Conservation (phyloP, 2,329 filamentous ascomycete genomes). For the Fusarium oligoseptatum region DNA sequence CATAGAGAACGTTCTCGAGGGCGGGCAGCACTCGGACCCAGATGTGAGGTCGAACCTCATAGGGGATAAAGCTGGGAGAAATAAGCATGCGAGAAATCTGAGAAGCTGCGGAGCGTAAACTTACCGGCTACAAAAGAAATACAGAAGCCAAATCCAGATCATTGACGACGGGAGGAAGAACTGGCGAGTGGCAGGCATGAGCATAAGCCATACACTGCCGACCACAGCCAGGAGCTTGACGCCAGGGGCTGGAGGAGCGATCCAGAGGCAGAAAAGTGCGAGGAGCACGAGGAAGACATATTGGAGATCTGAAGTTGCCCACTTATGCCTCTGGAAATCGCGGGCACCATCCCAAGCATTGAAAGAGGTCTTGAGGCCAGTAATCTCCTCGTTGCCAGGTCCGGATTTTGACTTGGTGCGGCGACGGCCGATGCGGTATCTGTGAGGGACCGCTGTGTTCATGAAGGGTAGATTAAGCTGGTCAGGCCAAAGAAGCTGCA, state of each 20-base stretch:
- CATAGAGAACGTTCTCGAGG: slow-evolving; percentile 95
- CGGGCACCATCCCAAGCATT: slow-evolving; percentile 83
- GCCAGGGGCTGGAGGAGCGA: slow-evolving; percentile 85
- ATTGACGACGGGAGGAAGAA: slow-evolving; percentile 91
- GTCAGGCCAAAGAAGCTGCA: slow-evolving; percentile 56
- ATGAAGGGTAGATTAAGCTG: slow-evolving; percentile 58
- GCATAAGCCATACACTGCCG: slow-evolving; percentile 75
- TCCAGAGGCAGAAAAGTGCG: slow-evolving; percentile 84
- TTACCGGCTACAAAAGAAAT: slow-evolving; percentile 95
- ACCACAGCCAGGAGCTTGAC: slow-evolving; percentile 81
- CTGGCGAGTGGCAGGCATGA: slow-evolving; percentile 88
- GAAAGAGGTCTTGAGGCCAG: slow-evolving; percentile 84
- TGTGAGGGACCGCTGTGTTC: slow-evolving; percentile 57
- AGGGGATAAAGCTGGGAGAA: slow-evolving; percentile 81
- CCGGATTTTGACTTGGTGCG: slow-evolving; percentile 57
- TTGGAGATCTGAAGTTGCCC: slow-evolving; percentile 87
- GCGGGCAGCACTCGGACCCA: slow-evolving; percentile 96
- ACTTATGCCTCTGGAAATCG: slow-evolving; percentile 81
- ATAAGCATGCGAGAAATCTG: neutral
- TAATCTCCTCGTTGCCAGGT: slow-evolving; percentile 70
- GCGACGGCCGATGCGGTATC: slow-evolving; percentile 55
- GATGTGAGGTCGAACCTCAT: slow-evolving; percentile 90
- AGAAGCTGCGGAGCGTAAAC: slow-evolving; percentile 48
- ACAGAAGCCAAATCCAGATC: slow-evolving; percentile 87
- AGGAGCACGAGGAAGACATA: slow-evolving; percentile 82